Base-by-base conservation (phyloP, 495 filamentous ascomycete species). In the Penicillium manginii region DNA sequence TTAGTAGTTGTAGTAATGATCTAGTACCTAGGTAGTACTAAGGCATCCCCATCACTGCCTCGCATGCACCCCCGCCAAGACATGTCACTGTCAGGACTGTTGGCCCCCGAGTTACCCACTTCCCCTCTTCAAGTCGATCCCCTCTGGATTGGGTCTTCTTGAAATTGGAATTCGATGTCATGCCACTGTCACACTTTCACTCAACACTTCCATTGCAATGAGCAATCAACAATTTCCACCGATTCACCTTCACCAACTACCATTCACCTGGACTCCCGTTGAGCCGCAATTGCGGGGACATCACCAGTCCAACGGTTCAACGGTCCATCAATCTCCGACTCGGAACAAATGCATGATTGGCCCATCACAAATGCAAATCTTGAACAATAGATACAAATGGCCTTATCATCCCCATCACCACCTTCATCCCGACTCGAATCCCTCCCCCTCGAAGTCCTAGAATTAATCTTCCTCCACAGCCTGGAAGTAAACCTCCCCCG, bases 401-500 rank as follows among this genome's bases (percentile, higher is more conserved):
- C 52, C 6, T 8, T n/a, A 5, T 4, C 15, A 43, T 4, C 15
- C 15, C 14, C 37, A 40, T n/a, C n/a, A 2, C 40, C 8, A n/a
- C 5, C 14, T 4, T 40, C 35, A 35, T 18, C 49, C 43, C 42
- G 17, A 43, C 72, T 86, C 3, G 83, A 86, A 59, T 60, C 59
- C 23, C 69, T 86, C 2, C 83, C 82, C 10, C 73, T 72, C 10
- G 83, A 86, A 61, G 64, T 86, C 21, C 53, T 86, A 9, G 72
- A 84, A 62, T 65, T 65, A 33, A 81, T 85, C 46, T 85, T 84
- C 62, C 68, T 83, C 17, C 63, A 78, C 47, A 70, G 73, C 59
- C 62, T 82, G 31, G 81, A 84, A 61, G 50, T 83, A 50, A 78
- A 78, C 50, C 74, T 86, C 8, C 80, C 82, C 1, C 73, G 74